A percentile compares a stretch with the other conserved stretches of the same genome.
Conservation (phyloP, 192 early-diverging fungal genomes). For the Spinellus fusiger region DNA sequence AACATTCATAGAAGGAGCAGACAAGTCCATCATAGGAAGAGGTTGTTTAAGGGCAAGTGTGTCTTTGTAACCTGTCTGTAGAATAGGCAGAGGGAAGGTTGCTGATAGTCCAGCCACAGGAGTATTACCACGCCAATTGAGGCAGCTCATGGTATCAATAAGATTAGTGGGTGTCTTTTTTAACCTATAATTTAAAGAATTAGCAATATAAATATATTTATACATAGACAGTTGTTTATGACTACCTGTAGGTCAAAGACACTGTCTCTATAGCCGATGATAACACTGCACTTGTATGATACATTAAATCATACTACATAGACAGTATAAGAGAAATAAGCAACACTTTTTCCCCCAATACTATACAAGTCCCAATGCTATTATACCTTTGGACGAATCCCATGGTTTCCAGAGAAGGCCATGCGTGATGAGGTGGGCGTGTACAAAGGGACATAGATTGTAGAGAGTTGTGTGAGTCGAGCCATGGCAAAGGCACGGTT, state of each 20-base stretch:
- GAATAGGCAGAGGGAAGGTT: slow-evolving; percentile 14
- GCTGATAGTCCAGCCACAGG: not conserved
- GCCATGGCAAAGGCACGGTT: slow-evolving; percentile 35
- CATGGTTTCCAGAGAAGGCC: not conserved
- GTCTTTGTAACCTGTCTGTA: slow-evolving; percentile 1
- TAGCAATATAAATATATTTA: not conserved
- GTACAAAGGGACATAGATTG: slow-evolving; percentile 45
- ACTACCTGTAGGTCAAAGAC: slow-evolving; percentile 39
- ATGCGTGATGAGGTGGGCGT: slow-evolving; percentile 23
- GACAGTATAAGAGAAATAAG: not conserved
- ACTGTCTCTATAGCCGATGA: slow-evolving; percentile 48
- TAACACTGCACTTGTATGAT: slow-evolving; percentile 50
- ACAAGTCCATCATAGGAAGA: not conserved
- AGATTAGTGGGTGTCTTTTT: slow-evolving; percentile 7
- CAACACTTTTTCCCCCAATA: not conserved
- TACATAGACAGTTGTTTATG: not conserved
- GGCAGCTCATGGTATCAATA: not conserved
- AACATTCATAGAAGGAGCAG: not conserved
- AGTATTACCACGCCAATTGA: slow-evolving; percentile 14
- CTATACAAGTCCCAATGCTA: too few species aligned
- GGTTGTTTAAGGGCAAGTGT: not conserved
- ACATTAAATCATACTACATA: slow-evolving; percentile 26
- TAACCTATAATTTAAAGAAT: slow-evolving; percentile 7
- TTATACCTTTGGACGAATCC: slow-evolving; percentile 32
- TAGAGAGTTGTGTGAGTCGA: slow-evolving; percentile 38